Evolutionary conservation across 225 moss, liverwort and hornwort species (phyloP), one percentile per base, ranked within the genome.

Genomic region (Antitrichia curtipendula): DNA sequence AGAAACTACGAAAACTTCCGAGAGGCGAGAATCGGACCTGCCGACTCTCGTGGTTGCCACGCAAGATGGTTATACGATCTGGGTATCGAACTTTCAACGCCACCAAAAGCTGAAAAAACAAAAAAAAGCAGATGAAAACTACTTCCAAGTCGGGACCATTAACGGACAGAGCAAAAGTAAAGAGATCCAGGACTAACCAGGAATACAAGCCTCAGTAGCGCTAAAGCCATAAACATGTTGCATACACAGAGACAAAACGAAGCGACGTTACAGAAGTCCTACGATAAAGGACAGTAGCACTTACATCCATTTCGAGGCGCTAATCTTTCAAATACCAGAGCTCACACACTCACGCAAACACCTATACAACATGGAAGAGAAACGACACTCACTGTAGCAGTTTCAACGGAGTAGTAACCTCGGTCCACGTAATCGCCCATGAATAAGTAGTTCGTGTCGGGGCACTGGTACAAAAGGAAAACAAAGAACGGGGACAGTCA

Each of bases 361-460:
- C 17, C 1, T 18, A 49, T 16, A 45, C 27, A 18, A n/a, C 5
- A 53, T 11, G 28, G 66, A 82, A 64, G 21, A n/a, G 60, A 85
- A 64, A 72, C 7, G 60, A 81, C 58, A 80, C 91, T 88, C 74
- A 93, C 90, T 53, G 94, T 93, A 75, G 94, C 95, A 7, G 95
- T 96, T 90, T 95, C 96, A 73, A 95, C 96, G 28, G 95, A 96
- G 89, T 96, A 96, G 84, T 95, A 95, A 49, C 95, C 95, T 27
- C 95, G 95, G 91, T 96, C 96, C 9, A 93, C 92, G 59, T 93
- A 93, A 80, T 93, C 89, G n/a, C 89, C 89, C 88, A 93, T 93
- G 56, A 93, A 93, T 56, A 93, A 86, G 61, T 93, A 93, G 75
- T 93, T 93, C 45, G 91, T 91, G 76, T 91, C 89, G 57, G 91